Base-by-base conservation (phyloP, 352 stramenopile species). In the Plasmopara viticola region DNA sequence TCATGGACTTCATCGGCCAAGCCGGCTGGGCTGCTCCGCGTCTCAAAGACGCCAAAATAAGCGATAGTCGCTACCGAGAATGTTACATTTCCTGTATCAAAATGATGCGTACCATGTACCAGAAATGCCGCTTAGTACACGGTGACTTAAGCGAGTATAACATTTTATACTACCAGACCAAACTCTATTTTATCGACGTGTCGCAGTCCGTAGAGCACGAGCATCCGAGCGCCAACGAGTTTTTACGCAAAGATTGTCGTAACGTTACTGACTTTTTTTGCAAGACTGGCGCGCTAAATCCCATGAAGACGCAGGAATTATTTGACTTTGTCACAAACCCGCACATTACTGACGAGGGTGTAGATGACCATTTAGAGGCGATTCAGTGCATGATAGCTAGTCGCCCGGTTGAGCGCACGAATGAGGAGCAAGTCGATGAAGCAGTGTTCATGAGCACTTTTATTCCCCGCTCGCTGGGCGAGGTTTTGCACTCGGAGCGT, bases 61-160 rank as follows among this genome's bases (percentile, higher is more conserved):
- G 70, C 50, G 78, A 97, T 57, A 81, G 74, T 46, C 76, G 94
- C 41, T 86, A 98, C 65, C 78, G 89, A n/a, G 84, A 97, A 64
- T 96, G 86, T 41, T 99, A 98, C 62, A 68, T 97, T 5, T 86
- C 97, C 62, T 97, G 87, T 40, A 72, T 98, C 57, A 87, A 97
- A 51, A 97, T 98, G 64, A 97, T 99, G 82, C 82, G 95, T 51
- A 78, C 76, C n/a, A 96, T 99, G 90, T 99, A 96, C 66, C 91
- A 98, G 54, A 74, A 74, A 37, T 98, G 95, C 61, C 88, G 90
- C 51, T 82, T 99, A 17, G 96, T 99, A 12, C 97, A 99, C 73
- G 97, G 96, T 44, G 96, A 99, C 76, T 77, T 99, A 49, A 97
- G 82, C 64, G 96, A 99, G 83, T 99, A 99, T 81, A 99, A 99